Evolutionary conservation across 768 basidiomycete genomes (phyloP), one percentile per base, ranked within the genome.

Genomic region (Boletus reticulatus): DNA sequence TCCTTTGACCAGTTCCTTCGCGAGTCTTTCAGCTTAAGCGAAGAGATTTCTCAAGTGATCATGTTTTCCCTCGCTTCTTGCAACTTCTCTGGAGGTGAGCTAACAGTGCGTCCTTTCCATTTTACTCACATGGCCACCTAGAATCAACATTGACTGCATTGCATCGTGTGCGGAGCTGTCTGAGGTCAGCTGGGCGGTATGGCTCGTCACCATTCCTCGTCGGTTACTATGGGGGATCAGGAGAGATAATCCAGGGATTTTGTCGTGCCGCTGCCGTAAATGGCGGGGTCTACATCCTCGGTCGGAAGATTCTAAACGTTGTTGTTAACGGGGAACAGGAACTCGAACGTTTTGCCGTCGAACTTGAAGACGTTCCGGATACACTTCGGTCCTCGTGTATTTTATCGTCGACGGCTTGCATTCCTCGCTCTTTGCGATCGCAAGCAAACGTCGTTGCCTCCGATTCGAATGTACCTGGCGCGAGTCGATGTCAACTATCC

Each of bases 141-240:
- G 95, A 97, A 48, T 73, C 79, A 2, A 85, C 89, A 2, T 65
- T 83, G 9, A 78, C 80, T 2, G 83, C 89, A 2, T 72, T 98
- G 9, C 69, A 71, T n/a, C 85, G 94, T 8, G 73, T 94, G 12
- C 83, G 85, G 8, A 73, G 77, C 22, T 94, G 90, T 67, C 76
- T 98, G 14, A 84, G 78, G 46, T 92, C 94, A 0, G 73, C 84
- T 17, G 94, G 95, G 4, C 80, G 92, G 31, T 98, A 97, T 65
- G 95, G 95, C 70, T 80, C 72, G n/a, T 85, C 85, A 0, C 85
- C 94, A 2, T 98, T 94, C 74, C 81, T 98, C 16, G 78, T 98
- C n/a, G 93, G 93, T 0, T 93, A 97, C 62, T 98, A 97, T 67
- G 96, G 96, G 17, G 92, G 94, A 19, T 78, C 88, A 0, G 96